Base-by-base conservation (phyloP, 345 rosid species). In the Hirschfeldia incana region DNA sequence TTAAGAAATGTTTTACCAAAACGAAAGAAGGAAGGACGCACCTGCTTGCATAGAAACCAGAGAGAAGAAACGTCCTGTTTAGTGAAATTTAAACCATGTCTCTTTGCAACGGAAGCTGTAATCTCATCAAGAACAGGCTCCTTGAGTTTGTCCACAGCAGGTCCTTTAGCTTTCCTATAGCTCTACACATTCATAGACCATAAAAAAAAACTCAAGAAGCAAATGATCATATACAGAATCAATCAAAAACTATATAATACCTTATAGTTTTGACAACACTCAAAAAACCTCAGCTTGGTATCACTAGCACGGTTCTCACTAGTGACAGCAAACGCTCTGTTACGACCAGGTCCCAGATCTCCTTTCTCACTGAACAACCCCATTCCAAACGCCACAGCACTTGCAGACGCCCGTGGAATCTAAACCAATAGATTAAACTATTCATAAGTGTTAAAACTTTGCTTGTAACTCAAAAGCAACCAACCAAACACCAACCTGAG, bases 331-430 rank as follows among this genome's bases (percentile, higher is more conserved):
- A 95, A 91, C 66, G 97, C 98, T 78, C 88, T 88, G 69, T 93
- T 88, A 12, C 80, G 79, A 29, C 90, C 99, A 28, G 87, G 94
- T 75, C 99, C 98, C 33, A 95, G 88, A 69, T 79, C 78, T 79
- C 98, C 99, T 81, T 73, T 93, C 77, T 76, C 93, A 7, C 86
- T 88, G 69, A 95, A 89, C 16, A 93, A 86, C 27, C 99, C 97
- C 90, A 93, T 88, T 72, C 99, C 99, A 87, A 93, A 95, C 9
- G 99, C 98, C 80, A 95, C 94, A 57, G 98, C 98, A 85, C 98
- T 91, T 17, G 99, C 94, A 72, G 98, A 89, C 59, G 98, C 96
- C 70, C 94, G 87, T 69, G 97, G 97, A 85, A 95, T 85, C 99
- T 95, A 42, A 81, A 67, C 71, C 57, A 30, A 72, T 27, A 80